These are phyloP conservation scores for Neofusicoccum umdonicola DNA, from an alignment of 2,329 filamentous ascomycete genomes.

Conservation along the genomic window DNA sequence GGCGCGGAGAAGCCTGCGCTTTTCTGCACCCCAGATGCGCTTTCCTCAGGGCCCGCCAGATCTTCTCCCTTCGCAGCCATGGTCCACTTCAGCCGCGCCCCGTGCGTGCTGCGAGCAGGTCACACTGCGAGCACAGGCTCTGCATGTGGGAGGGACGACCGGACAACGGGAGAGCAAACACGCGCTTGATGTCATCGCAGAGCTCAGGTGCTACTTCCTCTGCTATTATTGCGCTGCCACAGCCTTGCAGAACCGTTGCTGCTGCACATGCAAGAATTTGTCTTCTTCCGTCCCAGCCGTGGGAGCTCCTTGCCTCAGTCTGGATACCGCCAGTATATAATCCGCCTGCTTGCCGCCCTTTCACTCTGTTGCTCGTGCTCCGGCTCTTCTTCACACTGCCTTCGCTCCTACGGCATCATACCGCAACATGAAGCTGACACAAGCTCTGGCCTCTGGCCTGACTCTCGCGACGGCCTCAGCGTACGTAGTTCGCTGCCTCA, in stretches of 20 bases:
- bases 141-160: background rate
- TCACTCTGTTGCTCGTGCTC: background rate
- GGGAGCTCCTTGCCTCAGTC: background rate
- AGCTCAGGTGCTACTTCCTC: background rate
- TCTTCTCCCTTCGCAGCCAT: background rate
- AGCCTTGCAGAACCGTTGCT: no score
- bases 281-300: background rate
- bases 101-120: background rate
- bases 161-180: background rate
- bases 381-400: background rate
- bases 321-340: background rate
- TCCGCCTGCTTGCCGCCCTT: background rate
- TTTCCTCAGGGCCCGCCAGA: background rate
- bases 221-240: background rate
- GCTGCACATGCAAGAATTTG: background rate
- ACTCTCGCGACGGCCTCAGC: conserved; percentile 1
- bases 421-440: conserved; percentile 5
- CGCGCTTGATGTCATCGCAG: conserved; percentile 13
- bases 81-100: background rate
- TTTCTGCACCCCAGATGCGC: background rate
- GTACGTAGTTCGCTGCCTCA: background rate
- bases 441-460: background rate
- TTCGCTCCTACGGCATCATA: background rate
- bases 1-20: background rate
- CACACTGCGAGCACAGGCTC: background rate